Evolutionary conservation across 495 filamentous ascomycete genomes (phyloP).

Genomic region (Terfezia claveryi): DNA sequence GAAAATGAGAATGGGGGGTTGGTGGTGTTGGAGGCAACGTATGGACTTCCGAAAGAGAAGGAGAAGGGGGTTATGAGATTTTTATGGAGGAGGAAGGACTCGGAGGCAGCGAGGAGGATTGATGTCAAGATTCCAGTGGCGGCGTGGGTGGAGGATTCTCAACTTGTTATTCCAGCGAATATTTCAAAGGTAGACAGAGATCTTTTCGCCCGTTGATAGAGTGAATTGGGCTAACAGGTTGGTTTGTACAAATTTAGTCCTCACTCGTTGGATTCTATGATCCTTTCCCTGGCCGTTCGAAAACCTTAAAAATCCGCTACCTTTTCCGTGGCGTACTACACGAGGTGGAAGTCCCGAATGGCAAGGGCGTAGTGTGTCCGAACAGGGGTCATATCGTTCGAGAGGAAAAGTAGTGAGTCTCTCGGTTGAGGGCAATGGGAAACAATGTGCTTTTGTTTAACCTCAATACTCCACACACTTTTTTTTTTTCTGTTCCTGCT

Average conservation of each 20-base stretch:
- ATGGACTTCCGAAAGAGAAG: slow-evolving; percentile 3
- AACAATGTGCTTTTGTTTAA: no score
- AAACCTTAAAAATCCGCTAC: slow-evolving; percentile 33
- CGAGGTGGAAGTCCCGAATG: no score
- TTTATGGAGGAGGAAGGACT: no score
- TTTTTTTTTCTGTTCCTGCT: no score
- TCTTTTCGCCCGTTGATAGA: slow-evolving; percentile 11
- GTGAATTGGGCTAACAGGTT: slow-evolving; percentile 17
- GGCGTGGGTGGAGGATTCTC: slow-evolving; percentile 27
- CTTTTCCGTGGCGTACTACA: slow-evolving; percentile 22
- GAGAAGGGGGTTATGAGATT: slow-evolving; percentile 11
- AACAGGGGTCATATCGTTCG: no score
- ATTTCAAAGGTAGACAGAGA: no score
- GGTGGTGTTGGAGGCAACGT: slow-evolving; percentile 12
- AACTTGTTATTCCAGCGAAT: slow-evolving; percentile 23
- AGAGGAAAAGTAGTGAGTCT: no score
- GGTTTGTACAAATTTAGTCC: slow-evolving; percentile 1
- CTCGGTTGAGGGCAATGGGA: no score
- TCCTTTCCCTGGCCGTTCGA: slow-evolving; percentile 30
- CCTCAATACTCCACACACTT: no score
- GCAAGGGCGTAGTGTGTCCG: no score
- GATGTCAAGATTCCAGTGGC: slow-evolving; percentile 31
- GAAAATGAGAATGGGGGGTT: slow-evolving; percentile 20
- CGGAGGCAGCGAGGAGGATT: neutral
- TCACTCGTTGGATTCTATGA: slow-evolving; percentile 34